Conservation (phyloP, 768 basidiomycete genomes). For the Clitopilus passeckerianus region DNA sequence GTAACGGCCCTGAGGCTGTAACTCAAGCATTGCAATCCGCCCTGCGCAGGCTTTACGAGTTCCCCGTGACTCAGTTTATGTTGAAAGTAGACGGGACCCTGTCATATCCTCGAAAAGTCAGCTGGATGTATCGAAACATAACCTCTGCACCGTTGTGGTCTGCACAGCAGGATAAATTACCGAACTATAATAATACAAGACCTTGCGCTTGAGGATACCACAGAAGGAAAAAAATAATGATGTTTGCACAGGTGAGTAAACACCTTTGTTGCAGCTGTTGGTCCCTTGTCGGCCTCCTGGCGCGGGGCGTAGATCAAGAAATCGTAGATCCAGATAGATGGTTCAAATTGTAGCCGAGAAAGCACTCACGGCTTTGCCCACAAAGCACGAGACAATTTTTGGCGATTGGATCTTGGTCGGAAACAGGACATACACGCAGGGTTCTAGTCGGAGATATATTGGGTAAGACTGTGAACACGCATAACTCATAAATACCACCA, state of each 20-base stretch:
- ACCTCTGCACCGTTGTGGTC: too few species aligned
- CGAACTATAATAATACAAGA: background rate
- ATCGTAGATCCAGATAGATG: background rate
- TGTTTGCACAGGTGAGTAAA: background rate
- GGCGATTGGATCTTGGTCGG: background rate
- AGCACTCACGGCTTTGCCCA: background rate
- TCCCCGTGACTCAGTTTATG: background rate
- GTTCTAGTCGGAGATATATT: background rate
- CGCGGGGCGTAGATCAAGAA: background rate
- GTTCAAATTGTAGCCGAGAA: background rate
- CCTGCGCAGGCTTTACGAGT: background rate
- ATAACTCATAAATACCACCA: background rate
- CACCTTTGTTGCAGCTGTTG: background rate
- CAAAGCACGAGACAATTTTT: background rate
- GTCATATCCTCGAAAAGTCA: too few species aligned
- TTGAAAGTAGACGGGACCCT: too few species aligned
- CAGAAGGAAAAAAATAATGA: background rate
- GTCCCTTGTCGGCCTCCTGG: too few species aligned
- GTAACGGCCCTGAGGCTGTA: background rate
- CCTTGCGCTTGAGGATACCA: background rate
- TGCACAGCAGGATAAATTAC: background rate
- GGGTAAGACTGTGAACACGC: background rate
- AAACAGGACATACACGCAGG: background rate
- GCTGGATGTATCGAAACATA: too few species aligned
- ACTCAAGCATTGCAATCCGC: background rate